Base-by-base conservation (phyloP, 306 rosid species). In the Astragalus membranaceus region DNA sequence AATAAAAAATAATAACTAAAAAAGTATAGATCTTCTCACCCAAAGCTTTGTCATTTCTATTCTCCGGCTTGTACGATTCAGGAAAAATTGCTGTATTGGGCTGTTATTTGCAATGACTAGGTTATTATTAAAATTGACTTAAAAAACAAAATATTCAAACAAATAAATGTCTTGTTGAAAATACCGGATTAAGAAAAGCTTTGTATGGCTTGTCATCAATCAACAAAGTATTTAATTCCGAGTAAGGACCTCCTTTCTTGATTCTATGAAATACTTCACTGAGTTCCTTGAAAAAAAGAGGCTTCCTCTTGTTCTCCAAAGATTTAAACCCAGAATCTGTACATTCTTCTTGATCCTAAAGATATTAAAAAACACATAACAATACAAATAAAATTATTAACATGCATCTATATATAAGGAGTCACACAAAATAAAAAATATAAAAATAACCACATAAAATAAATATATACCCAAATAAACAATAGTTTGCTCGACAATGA, bases 391-490 rank as follows among this genome's bases (percentile, higher is more conserved):
- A 52, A 16, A 6, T 0, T 20, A 20, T 20, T 20, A 20, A 20
- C 23, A 20, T 20, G 1, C 23, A 20, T 20, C 23, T 20, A 20
- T 20, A 20, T 20, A 20, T 20, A 20, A 20, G 23, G 1, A 20
- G 23, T 20, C 23, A 20, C 23, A 20, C 23, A 20, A 20, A 20
- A 20, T 20, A 20, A 20, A 20, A 20, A 20, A 20, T 20, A 20
- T 0, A 20, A 20, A 20, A 20, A 20, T 2, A 20, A 20, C 23
- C 23, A 20, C n/a, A n/a, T n/a, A 20, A 20, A 20, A 20, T 2
- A 20, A 20, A 20, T 0, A 20, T 20, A 7, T 42, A 83, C 85
- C 85, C 80, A 80, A 10, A 70, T 52, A 77, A 80, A 69, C 1
- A 73, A 7, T 1, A 74, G 47, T 1, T 33, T 70, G 0, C 6